Percentiles rank a stretch among this genome's conserved stretches.
These are phyloP conservation scores for Phytophthora foliorum DNA, from an alignment of 352 stramenopile genomes.

Conservation along the genomic window DNA sequence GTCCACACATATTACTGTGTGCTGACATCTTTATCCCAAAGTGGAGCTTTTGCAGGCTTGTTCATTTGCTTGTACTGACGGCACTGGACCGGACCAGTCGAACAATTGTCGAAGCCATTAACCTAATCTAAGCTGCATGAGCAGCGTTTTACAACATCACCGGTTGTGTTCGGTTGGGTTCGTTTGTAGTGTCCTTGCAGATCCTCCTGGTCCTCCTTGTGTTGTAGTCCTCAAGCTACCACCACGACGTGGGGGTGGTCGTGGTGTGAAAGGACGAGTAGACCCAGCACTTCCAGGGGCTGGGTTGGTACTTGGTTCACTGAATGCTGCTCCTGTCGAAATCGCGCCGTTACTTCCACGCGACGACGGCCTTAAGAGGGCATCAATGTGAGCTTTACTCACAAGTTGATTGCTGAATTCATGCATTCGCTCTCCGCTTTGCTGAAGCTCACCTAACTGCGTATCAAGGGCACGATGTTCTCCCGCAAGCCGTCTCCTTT, in stretches of 20 bases:
- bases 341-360: background rate
- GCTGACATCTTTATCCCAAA: conserved; percentile 7
- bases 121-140: conserved; percentile 41
- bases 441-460: conserved; percentile 51
- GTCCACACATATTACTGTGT: background rate
- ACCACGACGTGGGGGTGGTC: conserved; percentile 19
- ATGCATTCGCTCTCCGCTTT: conserved; percentile 51
- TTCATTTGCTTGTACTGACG: conserved; percentile 13
- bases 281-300: conserved; percentile 13
- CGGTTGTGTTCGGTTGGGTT: background rate
- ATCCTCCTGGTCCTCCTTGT: background rate
- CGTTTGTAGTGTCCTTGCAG: background rate
- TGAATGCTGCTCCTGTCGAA: background rate
- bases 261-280: conserved; percentile 27
- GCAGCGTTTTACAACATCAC: conserved; percentile 16
- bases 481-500: conserved; percentile 38
- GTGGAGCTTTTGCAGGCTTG: conserved; percentile 25
- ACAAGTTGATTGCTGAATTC: conserved; percentile 79
- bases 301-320: background rate
- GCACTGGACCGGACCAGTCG: background rate
- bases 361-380: conserved; percentile 15
- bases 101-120: conserved; percentile 20
- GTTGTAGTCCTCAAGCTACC: conserved; percentile 12
- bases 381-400: conserved; percentile 61
- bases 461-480: conserved; percentile 52